Evolutionary conservation across 2,329 filamentous ascomycete species (phyloP).

Genomic region (Colletotrichum chlorophyti): DNA sequence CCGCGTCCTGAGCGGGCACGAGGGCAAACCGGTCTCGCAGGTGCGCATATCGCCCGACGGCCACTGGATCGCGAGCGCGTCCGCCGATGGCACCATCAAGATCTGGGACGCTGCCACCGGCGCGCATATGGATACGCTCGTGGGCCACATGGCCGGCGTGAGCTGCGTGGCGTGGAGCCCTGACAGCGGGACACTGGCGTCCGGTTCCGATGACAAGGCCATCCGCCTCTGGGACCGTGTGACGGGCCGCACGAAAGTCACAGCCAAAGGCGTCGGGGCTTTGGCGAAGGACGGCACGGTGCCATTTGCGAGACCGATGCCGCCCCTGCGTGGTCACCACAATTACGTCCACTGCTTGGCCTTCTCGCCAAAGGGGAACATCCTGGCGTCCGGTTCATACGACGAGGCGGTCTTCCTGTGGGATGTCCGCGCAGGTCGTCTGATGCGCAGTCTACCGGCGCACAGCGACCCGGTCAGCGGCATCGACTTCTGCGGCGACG

Average conservation of each 20-base stretch:
- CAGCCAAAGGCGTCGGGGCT: constrained; percentile 41
- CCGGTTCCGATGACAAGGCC: constrained; percentile 93
- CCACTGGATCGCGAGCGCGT: constrained; percentile 86
- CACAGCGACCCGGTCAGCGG: constrained; percentile 95
- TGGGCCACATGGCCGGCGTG: constrained; percentile 92
- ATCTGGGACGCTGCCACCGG: constrained; percentile 87
- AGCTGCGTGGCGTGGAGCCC: constrained; percentile 95
- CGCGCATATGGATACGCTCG: constrained; percentile 82
- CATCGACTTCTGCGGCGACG: constrained; percentile 91
- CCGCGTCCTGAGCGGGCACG: constrained; percentile 77
- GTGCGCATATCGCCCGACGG: constrained; percentile 93
- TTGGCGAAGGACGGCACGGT: constrained; percentile 27
- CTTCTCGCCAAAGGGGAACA: constrained; percentile 98
- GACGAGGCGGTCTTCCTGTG: constrained; percentile 97
- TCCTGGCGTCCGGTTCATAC: constrained; percentile 92
- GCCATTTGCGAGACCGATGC: constrained; percentile 43
- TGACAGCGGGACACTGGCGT: constrained; percentile 85
- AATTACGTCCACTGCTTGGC: constrained; percentile 95
- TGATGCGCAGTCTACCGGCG: constrained; percentile 91
- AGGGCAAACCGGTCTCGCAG: constrained; percentile 74
- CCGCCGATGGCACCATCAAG: constrained; percentile 88
- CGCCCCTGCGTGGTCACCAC: constrained; percentile 82
- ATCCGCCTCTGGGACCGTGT: constrained; percentile 90
- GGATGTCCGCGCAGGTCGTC: constrained; percentile 86
- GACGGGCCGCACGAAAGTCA: constrained; percentile 61